Base-by-base conservation (phyloP, 495 filamentous ascomycete genomes). In the Aspergillus heteromorphus region DNA sequence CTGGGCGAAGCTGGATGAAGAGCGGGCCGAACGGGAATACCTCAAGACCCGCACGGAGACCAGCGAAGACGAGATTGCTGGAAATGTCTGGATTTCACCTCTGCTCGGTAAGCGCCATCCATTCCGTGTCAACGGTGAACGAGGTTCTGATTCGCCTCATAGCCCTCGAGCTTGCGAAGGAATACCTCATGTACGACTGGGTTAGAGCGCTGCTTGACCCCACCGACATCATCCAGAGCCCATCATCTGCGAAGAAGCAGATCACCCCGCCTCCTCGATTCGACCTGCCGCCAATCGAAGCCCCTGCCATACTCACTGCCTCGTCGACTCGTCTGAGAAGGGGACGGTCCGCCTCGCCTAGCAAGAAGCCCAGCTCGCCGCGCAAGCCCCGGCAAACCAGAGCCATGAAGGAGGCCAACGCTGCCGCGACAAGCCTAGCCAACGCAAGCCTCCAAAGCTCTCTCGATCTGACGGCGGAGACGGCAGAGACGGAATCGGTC, bases 31-130 rank as follows among this genome's bases (percentile, higher is more conserved):
- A 77, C 87, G 92, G 56, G 87, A 85, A 57, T 92, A 89, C 60
- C 79, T 97, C 64, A 96, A 93, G 70, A 61, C 71, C 8, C 83
- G 92, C 18, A 71, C 81, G 27, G 83, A 84, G 6, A 95, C 91
- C 3, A 92, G 89, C 56, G 79, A 79, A 49, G 90, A 97, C 58
- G 93, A 98, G 73, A 91, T 93, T 23, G 93, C 93, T 19, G 93
- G 93, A 43, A 97, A 97, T 67, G 83, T 98, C 21, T 98, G 93
- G 93, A 92, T 97, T 51, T 82, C 88, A 29, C 91, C 92, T 2
- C 74, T 84, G 43, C 80, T 90, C 65, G 87, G 87, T 90, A 79
- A 67, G 83, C 64, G 20, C 50, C 10, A 20, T 17, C 18, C 6
- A 17, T 13, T 9, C 7, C 41, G 18, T n/a, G 8, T 11, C 11